These are phyloP conservation scores for Nakazawaea holstii DNA, from an alignment of 805 yeast species.

Conservation along the genomic window DNA sequence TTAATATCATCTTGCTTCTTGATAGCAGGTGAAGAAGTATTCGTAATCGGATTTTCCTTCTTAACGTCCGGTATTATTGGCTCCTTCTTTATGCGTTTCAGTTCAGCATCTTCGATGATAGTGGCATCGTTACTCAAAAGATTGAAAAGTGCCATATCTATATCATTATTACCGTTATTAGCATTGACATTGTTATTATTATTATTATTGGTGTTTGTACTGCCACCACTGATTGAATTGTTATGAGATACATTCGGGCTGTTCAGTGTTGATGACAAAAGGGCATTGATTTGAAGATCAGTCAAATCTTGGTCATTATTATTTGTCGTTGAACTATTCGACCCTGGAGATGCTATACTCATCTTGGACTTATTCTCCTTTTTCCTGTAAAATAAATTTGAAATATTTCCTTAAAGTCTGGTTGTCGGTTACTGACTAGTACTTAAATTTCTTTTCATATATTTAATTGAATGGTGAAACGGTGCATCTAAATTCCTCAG, in stretches of 20 bases:
- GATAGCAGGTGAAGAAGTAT: not conserved
- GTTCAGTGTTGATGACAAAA: slow-evolving; percentile 3
- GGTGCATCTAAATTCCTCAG: too few relatives aligned
- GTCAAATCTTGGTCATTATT: slow-evolving; percentile 2
- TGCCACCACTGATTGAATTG: not conserved
- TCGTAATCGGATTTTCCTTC: not conserved
- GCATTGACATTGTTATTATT: not conserved
- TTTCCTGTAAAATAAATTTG: not conserved
- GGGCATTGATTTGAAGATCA: slow-evolving; percentile 7
- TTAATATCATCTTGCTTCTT: slow-evolving; percentile 1
- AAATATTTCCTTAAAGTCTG: not conserved
- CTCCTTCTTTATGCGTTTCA: not conserved
- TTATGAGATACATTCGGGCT: not conserved
- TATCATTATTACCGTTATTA: not conserved
- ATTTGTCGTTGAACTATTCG: not conserved
- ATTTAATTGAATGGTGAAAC: too few relatives aligned
- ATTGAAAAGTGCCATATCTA: slow-evolving; percentile 7
- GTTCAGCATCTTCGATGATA: not conserved
- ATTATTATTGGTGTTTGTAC: not conserved
- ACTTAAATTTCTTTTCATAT: too few relatives aligned
- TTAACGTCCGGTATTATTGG: not conserved
- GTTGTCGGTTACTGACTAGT: too few relatives aligned
- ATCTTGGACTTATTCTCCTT: not conserved
- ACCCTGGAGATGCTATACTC: slow-evolving; percentile 9
- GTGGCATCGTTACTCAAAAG: not conserved